Evolutionary conservation across 2,329 filamentous ascomycete genomes (phyloP), one percentile per base, ranked within the genome.

Genomic region (Fusarium oxysporum): DNA sequence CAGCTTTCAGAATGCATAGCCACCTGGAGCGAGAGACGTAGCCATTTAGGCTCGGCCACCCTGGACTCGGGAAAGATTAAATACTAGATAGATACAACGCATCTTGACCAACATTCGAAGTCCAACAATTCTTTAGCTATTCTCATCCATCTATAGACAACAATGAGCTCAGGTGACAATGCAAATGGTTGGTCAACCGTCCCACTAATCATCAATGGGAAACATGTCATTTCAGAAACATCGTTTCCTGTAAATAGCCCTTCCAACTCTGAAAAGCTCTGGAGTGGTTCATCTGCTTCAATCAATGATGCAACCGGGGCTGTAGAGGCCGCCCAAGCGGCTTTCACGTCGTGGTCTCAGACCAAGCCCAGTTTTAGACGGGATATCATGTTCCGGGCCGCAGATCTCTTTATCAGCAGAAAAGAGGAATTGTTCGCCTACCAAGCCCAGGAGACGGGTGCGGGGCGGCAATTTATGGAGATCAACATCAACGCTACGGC

Each of bases 331-430:
- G 40, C 40, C n/a, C 40, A 41, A 23, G 40, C 21, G 40, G 40
- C 40, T 41, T 41, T 41, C 40, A 9, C 21, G 12, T 41, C 12
- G 13, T 41, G 40, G 40, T 41, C 40, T 41, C 40, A 41, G 21
- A 41, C 40, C 0, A 41, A 41, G 40, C 40, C 40, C 13, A 41
- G 21, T 23, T 41, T 41, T 10, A 41, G 40, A 16, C 13, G 40
- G 13, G 40, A 41, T 21, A 23, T 41, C 8, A 6, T 41, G 40
- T 41, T 41, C 40, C 40, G 40, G 21, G 40, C 40, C 8, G 90
- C 91, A 17, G 88, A 90, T 14, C 81, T 94, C 55, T 83, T 95
- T 62, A 83, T 88, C 47, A 80, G 80, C 35, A 87, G 91, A 21
- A 83, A 83, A 28, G 86, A 89, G 11, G 92, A 94, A 79, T 80